phyloP scores from a whole-genome alignment of 2,329 filamentous ascomycete genomes.

The Alternaria alternata region DNA sequence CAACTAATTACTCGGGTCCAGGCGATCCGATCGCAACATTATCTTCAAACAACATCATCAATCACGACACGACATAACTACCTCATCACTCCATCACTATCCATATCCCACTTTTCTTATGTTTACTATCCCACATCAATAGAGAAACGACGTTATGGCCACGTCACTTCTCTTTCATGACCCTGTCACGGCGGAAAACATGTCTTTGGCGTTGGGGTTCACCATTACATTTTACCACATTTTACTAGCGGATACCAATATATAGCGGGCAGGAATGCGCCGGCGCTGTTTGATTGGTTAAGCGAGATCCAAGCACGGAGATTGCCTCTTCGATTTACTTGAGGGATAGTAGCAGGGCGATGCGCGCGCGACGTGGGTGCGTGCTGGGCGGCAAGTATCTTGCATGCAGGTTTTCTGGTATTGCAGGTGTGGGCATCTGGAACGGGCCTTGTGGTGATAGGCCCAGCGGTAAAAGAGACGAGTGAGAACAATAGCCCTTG shows the following conservation, averaged over 20 bases:
- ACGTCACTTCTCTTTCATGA: slow-evolving; percentile 18
- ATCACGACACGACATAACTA: slow-evolving; percentile 10
- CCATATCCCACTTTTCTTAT: slow-evolving; percentile 36
- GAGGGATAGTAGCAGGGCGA: neutral
- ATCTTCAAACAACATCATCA: slow-evolving; percentile 24
- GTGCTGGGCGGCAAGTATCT: slow-evolving; percentile 15
- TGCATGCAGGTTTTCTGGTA: slow-evolving; percentile 4
- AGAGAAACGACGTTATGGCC: slow-evolving; percentile 17
- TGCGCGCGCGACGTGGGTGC: slow-evolving; percentile 1
- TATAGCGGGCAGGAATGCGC: slow-evolving; percentile 3
- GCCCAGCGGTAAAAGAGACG: slow-evolving; percentile 2
- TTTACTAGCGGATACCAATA: slow-evolving; percentile 16
- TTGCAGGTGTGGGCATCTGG: slow-evolving; percentile 1
- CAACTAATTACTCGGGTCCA: slow-evolving; percentile 43
- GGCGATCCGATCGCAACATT: slow-evolving; percentile 47
- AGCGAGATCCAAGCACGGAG: slow-evolving; percentile 12
- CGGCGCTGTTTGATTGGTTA: slow-evolving; percentile 24
- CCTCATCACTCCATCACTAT: slow-evolving; percentile 8
- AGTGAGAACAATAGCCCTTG: slow-evolving; percentile 1
- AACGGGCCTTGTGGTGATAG: slow-evolving; percentile 3
- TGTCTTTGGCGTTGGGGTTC: slow-evolving; percentile 14
- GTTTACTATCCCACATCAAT: slow-evolving; percentile 26
- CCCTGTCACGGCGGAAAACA: slow-evolving; percentile 16
- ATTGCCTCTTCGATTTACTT: slow-evolving; percentile 12
- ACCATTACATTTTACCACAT: slow-evolving; percentile 10